Conservation (phyloP, 305 asterid species). For the Ruellia speciosa region DNA sequence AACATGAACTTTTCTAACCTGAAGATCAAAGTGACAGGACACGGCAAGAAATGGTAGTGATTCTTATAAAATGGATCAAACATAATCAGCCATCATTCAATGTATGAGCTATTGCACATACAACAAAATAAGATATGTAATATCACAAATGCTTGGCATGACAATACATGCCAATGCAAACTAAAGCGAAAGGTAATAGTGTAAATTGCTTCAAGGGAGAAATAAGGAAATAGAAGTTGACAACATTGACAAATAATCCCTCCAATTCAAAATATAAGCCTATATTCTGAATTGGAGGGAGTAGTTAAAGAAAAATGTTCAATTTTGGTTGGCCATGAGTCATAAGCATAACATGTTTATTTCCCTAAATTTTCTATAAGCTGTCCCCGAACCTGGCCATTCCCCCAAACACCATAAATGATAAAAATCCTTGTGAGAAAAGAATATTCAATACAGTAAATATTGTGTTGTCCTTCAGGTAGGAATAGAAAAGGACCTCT, state of each 20-base stretch:
- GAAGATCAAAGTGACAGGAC: slow-evolving; percentile 23
- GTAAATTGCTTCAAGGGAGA: not conserved
- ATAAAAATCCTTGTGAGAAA: slow-evolving; percentile 13
- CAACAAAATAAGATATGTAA: slow-evolving; percentile 13
- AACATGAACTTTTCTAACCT: slow-evolving; percentile 38
- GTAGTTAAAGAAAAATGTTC: not conserved
- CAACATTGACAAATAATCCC: slow-evolving; percentile 7
- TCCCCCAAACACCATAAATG: slow-evolving; percentile 9
- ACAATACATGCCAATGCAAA: not conserved
- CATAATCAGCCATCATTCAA: slow-evolving; percentile 5
- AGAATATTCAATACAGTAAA: slow-evolving; percentile 19
- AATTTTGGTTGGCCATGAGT: slow-evolving; percentile 1
- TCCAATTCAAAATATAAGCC: too few relatives aligned
- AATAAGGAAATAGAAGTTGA: not conserved
- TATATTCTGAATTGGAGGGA: too few relatives aligned
- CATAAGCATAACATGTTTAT: not conserved
- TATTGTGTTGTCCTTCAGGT: slow-evolving; percentile 12
- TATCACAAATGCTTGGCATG: not conserved
- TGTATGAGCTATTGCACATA: slow-evolving; percentile 10
- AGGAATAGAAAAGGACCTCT: slow-evolving; percentile 14
- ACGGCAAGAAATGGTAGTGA: slow-evolving; percentile 16
- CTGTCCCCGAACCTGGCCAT: slow-evolving; percentile 13
- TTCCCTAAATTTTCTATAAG: slow-evolving; percentile 1
- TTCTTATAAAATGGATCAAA: slow-evolving; percentile 12
- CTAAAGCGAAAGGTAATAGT: not conserved